These are phyloP conservation scores for Leptographium wingfieldii DNA, from an alignment of 2,329 filamentous ascomycete genomes.

Conservation along the genomic window DNA sequence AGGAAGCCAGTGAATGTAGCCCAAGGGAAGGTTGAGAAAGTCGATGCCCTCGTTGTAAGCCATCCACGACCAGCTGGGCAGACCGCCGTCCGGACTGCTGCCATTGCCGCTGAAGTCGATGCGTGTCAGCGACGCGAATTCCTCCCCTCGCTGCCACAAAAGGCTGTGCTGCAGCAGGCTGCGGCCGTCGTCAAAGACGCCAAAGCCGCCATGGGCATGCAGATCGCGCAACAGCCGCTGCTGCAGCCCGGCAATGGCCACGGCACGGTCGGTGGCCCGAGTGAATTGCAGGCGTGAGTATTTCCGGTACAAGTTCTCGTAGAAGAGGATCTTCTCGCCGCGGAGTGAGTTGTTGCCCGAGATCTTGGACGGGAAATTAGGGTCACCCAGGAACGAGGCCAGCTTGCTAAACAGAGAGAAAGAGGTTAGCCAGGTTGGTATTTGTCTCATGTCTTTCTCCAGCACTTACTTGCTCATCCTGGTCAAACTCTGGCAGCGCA, in stretches of 20 bases:
- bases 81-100: neutral
- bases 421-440: neutral
- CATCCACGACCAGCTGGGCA: constrained; percentile 25
- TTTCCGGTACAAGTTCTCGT: constrained; percentile 15
- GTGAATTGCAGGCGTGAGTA: constrained; percentile 20
- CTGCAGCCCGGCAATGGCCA: constrained; percentile 21
- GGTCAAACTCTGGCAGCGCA: constrained; percentile 22
- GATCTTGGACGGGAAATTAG: constrained; percentile 15
- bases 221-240: constrained; percentile 16
- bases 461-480: neutral
- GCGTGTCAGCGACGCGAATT: neutral
- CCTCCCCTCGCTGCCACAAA: constrained; percentile 16
- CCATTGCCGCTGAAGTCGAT: neutral
- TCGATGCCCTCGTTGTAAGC: constrained; percentile 19
- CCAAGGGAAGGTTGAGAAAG: constrained; percentile 16
- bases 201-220: constrained; percentile 16
- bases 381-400: constrained; percentile 17
- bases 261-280: constrained; percentile 15
- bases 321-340: constrained; percentile 14
- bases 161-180: constrained; percentile 17
- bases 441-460: neutral
- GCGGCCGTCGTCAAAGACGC: constrained; percentile 17
- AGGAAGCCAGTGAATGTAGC: neutral
- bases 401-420: neutral
- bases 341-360: neutral